Evolutionary conservation across 2,329 filamentous ascomycete species (phyloP).

Genomic region (Ophiostoma sp.): DNA sequence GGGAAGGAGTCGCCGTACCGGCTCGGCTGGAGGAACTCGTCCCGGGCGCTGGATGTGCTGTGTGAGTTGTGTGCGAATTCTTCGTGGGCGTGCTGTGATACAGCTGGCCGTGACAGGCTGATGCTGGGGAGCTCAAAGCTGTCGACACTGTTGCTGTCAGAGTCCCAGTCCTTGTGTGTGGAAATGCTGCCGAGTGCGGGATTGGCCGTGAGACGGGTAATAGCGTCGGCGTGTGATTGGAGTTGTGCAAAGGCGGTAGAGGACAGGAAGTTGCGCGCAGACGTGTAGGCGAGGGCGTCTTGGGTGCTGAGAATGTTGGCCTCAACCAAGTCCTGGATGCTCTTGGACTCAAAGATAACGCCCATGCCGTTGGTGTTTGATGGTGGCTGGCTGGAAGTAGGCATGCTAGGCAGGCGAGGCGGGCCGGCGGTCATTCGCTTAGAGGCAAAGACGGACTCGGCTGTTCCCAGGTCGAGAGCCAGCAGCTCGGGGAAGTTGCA

Average conservation of each 20-base stretch:
- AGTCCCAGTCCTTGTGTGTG: slow-evolving; percentile 19
- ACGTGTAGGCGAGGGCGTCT: slow-evolving; percentile 12
- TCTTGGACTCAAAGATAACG: slow-evolving; percentile 18
- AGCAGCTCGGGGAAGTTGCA: slow-evolving; percentile 52
- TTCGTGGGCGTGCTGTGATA: not conserved
- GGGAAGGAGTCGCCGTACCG: not conserved
- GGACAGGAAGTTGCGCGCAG: slow-evolving; percentile 13
- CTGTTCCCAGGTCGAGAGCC: slow-evolving; percentile 49
- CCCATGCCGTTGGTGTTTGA: slow-evolving; percentile 11
- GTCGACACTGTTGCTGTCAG: slow-evolving; percentile 26
- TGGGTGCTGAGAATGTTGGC: not conserved
- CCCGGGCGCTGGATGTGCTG: not conserved
- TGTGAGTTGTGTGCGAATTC: not conserved
- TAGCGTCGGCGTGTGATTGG: slow-evolving; percentile 3
- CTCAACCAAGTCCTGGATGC: slow-evolving; percentile 14
- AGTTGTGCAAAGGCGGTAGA: not conserved
- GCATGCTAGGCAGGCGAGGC: slow-evolving; percentile 31
- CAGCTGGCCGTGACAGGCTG: slow-evolving; percentile 16
- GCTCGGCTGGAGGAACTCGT: slow-evolving; percentile 3
- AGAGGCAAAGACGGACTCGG: slow-evolving; percentile 43
- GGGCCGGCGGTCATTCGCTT: slow-evolving; percentile 50
- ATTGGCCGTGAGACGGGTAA: not conserved
- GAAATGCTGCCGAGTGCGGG: not conserved
- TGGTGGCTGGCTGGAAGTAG: not conserved
- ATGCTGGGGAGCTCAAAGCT: slow-evolving; percentile 26